Evolutionary conservation across 2,329 filamentous ascomycete genomes (phyloP), one percentile per base, ranked within the genome.

Genomic region (Cladosporium halotolerans): DNA sequence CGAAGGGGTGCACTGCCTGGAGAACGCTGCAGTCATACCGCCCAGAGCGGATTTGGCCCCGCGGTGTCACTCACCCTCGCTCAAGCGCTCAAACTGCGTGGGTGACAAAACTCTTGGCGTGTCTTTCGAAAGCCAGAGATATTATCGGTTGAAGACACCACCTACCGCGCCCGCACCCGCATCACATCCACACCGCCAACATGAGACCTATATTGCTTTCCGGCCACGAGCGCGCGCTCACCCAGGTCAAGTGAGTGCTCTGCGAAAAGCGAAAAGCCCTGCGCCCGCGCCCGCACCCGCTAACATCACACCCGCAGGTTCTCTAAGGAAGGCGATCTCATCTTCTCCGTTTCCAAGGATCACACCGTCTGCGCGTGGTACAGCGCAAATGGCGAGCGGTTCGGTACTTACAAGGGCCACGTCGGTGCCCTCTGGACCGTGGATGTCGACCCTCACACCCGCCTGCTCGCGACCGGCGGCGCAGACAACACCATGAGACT

Each of bases 381-480:
- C 76, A 86, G 90, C 61, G 90, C 95, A 78, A 99, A 99, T 74
- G 93, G 93, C 76, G 93, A 99, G 80, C 88, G 93, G 67, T 82
- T 97, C 67, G 93, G 93, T 68, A 93, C 92, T 65, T 99, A 97
- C 78, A 85, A 89, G 70, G 93, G 93, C 72, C 93, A 99, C 76
- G 87, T 95, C 73, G 93, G 93, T 76, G 92, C 93, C 66, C 88
- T 99, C 78, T 99, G 93, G 93, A 96, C 93, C 58, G 88, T 99
- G 73, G 93, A 99, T 70, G 86, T 96, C 68, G 89, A 96, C 76
- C 91, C 92, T 61, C 90, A 90, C 66, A 88, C 86, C 60, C 89
- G 88, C 66, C 83, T 99, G 69, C 85, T 97, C 69, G 93, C 92
- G 68, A 95, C 89, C 57, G 93, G 93, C 66, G 93, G 91, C 65